phyloP scores from a whole-genome alignment of 2,329 filamentous ascomycete species.

The Fusarium redolens region DNA sequence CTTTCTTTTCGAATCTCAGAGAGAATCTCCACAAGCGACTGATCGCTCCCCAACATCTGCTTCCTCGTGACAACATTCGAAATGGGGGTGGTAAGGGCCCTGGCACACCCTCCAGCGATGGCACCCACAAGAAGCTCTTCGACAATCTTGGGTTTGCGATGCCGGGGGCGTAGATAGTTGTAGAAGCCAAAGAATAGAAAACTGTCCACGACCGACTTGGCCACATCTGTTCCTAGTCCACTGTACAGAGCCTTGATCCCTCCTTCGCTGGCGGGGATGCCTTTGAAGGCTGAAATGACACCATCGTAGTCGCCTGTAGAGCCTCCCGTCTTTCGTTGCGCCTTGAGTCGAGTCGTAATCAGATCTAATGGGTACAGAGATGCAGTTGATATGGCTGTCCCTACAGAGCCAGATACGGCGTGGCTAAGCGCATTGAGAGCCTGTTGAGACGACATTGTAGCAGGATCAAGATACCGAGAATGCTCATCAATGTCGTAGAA shows the following conservation, averaged over 20 bases:
- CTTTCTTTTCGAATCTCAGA: slow-evolving; percentile 74
- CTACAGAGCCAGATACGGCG: slow-evolving; percentile 81
- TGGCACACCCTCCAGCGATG: slow-evolving; percentile 78
- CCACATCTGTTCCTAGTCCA: slow-evolving; percentile 71
- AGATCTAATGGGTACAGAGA: slow-evolving; percentile 84
- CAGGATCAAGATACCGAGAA: neutral
- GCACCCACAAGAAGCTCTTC: slow-evolving; percentile 82
- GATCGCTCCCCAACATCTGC: slow-evolving; percentile 69
- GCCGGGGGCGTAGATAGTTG: slow-evolving; percentile 60
- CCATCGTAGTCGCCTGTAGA: slow-evolving; percentile 67
- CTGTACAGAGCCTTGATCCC: slow-evolving; percentile 76
- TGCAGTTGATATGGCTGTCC: slow-evolving; percentile 82
- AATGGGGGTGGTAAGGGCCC: slow-evolving; percentile 82
- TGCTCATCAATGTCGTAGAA: neutral
- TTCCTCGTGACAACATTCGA: slow-evolving; percentile 85
- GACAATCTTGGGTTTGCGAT: slow-evolving; percentile 64
- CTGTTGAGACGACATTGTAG: slow-evolving; percentile 48
- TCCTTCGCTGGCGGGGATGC: slow-evolving; percentile 79
- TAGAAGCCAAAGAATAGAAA: slow-evolving; percentile 91
- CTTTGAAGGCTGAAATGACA: slow-evolving; percentile 74
- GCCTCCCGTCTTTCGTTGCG: slow-evolving; percentile 71
- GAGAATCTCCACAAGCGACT: slow-evolving; percentile 68
- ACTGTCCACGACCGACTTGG: slow-evolving; percentile 77
- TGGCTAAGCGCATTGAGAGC: slow-evolving; percentile 81
- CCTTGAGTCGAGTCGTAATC: slow-evolving; percentile 84